Evolutionary conservation across 2,329 filamentous ascomycete species (phyloP).

Genomic region (Phialophora chinensis): DNA sequence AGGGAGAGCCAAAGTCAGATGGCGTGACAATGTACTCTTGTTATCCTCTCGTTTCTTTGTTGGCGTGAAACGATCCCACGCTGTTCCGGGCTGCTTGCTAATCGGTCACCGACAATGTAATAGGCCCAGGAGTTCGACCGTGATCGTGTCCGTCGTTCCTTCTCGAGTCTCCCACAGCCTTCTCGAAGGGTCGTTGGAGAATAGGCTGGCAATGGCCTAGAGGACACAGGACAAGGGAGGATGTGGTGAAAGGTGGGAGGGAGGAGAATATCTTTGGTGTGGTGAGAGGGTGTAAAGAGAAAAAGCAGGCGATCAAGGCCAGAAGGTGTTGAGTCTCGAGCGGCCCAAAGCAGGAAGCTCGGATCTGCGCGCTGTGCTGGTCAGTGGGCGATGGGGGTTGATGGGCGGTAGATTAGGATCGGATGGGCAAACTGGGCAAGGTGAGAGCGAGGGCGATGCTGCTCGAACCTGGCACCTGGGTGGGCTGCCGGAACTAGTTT

Average conservation of each 20-base stretch:
- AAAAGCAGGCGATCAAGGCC: conserved; percentile 28
- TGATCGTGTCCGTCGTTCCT: conserved; percentile 13
- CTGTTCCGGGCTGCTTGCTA: conserved; percentile 29
- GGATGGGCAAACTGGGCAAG: conserved; percentile 24
- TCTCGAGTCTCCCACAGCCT: conserved; percentile 23
- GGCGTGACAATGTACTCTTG: conserved; percentile 29
- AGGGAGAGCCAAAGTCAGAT: conserved; percentile 12
- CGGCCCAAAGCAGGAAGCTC: conserved; percentile 33
- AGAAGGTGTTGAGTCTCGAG: conserved; percentile 38
- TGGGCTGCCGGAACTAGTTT: conserved; percentile 12
- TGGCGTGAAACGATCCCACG: conserved; percentile 27
- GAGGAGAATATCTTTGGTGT: conserved; percentile 21
- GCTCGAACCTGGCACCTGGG: conserved; percentile 18
- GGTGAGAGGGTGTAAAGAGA: conserved; percentile 22
- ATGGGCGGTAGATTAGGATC: conserved; percentile 15
- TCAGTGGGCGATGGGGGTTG: conserved; percentile 19
- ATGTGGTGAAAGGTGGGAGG: conserved; percentile 19
- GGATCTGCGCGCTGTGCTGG: conserved; percentile 35
- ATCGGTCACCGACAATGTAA: conserved; percentile 27
- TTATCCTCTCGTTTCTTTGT: conserved; percentile 26
- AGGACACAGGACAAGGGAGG: conserved; percentile 14
- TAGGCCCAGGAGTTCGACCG: conserved; percentile 2
- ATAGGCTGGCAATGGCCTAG: conserved; percentile 35
- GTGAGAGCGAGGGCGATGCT: conserved; percentile 11
- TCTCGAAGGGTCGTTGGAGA: conserved; percentile 12